A percentile compares a stretch with the other conserved stretches of the same genome.
phyloP scores from a whole-genome alignment of 2,329 filamentous ascomycete genomes.

The Berkeleyomyces basicola region DNA sequence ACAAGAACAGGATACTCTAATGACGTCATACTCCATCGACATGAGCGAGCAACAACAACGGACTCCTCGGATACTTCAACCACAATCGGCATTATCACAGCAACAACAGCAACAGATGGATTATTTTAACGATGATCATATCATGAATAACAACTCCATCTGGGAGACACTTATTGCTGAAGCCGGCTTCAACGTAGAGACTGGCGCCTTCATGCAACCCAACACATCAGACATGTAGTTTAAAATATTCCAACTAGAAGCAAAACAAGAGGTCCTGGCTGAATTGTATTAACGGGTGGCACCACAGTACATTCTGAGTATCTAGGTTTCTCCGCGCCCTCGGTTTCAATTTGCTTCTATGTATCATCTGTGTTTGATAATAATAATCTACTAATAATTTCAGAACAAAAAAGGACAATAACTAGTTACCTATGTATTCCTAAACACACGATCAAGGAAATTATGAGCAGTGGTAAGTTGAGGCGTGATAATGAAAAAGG shows the following conservation, averaged over 20 bases:
- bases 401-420: neutral
- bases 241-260: neutral
- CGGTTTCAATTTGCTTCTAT: neutral
- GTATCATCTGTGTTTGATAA: neutral
- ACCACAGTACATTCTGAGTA: neutral
- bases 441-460: no score
- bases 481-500: neutral
- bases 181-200: conserved; percentile 18
- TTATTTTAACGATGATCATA: conserved; percentile 8
- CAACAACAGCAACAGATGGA: conserved; percentile 6
- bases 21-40: neutral
- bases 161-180: conserved; percentile 19
- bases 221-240: neutral
- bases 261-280: neutral
- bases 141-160: conserved; percentile 16
- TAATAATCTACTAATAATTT: neutral
- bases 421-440: neutral
- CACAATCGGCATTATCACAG: neutral
- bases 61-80: conserved; percentile 10
- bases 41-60: conserved; percentile 5
- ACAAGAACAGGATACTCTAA: neutral
- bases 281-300: neutral
- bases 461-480: no score
- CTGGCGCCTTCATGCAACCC: conserved; percentile 11
- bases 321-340: neutral